phyloP scores from a whole-genome alignment of 768 basidiomycete species.

The Chalciporus piperatus region DNA sequence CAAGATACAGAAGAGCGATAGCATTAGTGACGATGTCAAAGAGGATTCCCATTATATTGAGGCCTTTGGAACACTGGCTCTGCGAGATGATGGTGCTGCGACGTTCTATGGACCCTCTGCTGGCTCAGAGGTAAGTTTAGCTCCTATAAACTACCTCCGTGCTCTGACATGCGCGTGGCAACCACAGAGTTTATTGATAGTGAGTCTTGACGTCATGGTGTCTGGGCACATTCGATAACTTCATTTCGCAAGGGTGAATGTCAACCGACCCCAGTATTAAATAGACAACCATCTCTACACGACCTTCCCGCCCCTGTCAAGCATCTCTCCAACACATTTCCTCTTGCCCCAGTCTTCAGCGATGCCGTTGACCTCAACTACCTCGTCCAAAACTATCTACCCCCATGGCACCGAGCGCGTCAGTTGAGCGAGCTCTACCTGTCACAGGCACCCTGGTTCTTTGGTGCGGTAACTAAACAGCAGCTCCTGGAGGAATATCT shows the following conservation, averaged over 20 bases:
- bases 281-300: not conserved
- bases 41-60: constrained; percentile 58
- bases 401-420: constrained; percentile 54
- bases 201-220: constrained; percentile 30
- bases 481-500: constrained; percentile 65
- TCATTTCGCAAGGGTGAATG: constrained; percentile 23
- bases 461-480: constrained; percentile 61
- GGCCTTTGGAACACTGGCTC: constrained; percentile 66
- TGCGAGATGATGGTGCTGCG: constrained; percentile 65
- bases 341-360: constrained; percentile 40
- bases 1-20: constrained; percentile 19
- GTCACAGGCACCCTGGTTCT: constrained; percentile 80
- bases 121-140: constrained; percentile 59
- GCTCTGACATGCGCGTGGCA: not conserved
- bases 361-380: constrained; percentile 41
- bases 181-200: constrained; percentile 53
- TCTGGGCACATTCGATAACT: not conserved
- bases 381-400: constrained; percentile 50
- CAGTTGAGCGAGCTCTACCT: constrained; percentile 67
- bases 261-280: not conserved
- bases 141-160: constrained; percentile 24
- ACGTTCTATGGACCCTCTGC: constrained; percentile 74
- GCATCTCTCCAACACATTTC: constrained; percentile 43
- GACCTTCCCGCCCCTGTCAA: constrained; percentile 25
- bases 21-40: constrained; percentile 21